A percentile compares a stretch with the other conserved stretches of the same genome.
Evolutionary conservation across 257 asterid species (phyloP).

Genomic region (Echium plantagineum): DNA sequence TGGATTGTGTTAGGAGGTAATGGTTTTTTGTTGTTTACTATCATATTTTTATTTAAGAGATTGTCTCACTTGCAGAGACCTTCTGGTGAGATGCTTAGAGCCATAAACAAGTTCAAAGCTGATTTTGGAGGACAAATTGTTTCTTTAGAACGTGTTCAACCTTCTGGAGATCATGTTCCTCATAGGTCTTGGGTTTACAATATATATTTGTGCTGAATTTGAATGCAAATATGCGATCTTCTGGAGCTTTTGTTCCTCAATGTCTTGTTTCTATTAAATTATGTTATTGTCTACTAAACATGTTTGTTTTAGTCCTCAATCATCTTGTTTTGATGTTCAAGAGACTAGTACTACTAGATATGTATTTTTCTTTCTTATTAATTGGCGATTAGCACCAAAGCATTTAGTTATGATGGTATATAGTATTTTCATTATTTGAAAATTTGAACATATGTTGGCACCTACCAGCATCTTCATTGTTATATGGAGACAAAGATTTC

Average conservation of each 20-base stretch:
- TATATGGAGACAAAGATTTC: too few species aligned
- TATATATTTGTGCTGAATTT: neutral
- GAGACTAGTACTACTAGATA: neutral
- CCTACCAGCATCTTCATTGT: neutral
- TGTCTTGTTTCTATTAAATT: neutral
- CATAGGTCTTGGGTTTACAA: slow-evolving; percentile 51
- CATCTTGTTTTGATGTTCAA: neutral
- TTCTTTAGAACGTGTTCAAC: slow-evolving; percentile 82
- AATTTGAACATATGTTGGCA: neutral
- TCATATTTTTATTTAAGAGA: neutral
- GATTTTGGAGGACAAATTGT: slow-evolving; percentile 90
- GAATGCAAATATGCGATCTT: neutral
- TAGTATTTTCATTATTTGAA: too few species aligned
- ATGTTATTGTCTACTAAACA: neutral
- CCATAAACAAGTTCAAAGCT: slow-evolving; percentile 86
- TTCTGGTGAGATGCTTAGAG: slow-evolving; percentile 75
- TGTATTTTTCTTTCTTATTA: neutral
- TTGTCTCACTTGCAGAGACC: slow-evolving; percentile 52
- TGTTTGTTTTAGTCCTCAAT: neutral
- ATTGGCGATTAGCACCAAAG: neutral
- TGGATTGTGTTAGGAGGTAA: too few species aligned
- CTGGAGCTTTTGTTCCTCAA: neutral
- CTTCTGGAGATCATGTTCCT: slow-evolving; percentile 94
- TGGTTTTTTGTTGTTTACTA: too few species aligned
- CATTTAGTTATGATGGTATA: neutral